Evolutionary conservation across 225 moss, liverwort and hornwort genomes (phyloP).

Genomic region (Physcomitrium patens): DNA sequence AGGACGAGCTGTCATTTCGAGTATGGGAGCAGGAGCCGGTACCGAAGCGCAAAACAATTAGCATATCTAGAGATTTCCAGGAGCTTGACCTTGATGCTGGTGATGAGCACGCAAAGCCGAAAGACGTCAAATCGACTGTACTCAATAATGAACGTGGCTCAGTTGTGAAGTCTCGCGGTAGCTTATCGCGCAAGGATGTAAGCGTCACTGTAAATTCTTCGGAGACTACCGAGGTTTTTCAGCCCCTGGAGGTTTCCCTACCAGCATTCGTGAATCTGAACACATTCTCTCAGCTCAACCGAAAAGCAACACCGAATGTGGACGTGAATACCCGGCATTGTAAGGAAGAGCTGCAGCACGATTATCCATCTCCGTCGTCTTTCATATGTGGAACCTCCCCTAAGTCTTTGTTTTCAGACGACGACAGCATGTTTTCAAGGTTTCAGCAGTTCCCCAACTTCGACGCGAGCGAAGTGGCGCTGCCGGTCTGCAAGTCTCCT

Average conservation of each 20-base stretch:
- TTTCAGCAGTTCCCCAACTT: conserved; percentile 37
- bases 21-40: conserved; percentile 55
- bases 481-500: conserved; percentile 33
- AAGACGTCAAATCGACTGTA: not conserved
- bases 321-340: conserved; percentile 15
- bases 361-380: conserved; percentile 56
- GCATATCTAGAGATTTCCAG: conserved; percentile 51
- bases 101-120: conserved; percentile 3
- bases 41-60: conserved; percentile 41
- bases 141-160: too few relatives aligned
- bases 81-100: conserved; percentile 42
- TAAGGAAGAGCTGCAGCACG: conserved; percentile 33
- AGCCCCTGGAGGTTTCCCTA: not conserved
- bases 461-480: not conserved
- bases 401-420: conserved; percentile 55
- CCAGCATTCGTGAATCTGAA: conserved; percentile 21
- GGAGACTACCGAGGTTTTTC: not conserved
- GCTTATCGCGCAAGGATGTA: too few relatives aligned
- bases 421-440: conserved; percentile 41
- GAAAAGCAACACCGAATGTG: conserved; percentile 14
- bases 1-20: conserved; percentile 61
- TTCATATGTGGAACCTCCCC: conserved; percentile 52
- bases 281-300: not conserved
- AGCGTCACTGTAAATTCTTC: not conserved
- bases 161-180: too few relatives aligned